A percentile compares a stretch with the other conserved stretches of the same genome.
phyloP scores from a whole-genome alignment of 768 basidiomycete genomes.

The Russula emetica region DNA sequence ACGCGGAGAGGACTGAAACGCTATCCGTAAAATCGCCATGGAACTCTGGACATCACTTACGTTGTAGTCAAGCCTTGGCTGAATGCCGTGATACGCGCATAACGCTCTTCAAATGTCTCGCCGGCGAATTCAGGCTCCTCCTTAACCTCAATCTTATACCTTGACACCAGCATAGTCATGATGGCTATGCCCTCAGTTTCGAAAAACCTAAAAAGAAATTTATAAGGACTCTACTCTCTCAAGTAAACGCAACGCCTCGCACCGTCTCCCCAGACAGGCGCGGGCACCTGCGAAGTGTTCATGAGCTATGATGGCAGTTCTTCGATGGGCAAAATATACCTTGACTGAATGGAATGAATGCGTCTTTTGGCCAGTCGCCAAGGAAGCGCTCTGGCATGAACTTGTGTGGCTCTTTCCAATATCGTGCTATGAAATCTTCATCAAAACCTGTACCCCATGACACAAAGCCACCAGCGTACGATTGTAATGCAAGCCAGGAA shows the following conservation, averaged over 20 bases:
- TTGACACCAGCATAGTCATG: conserved; percentile 43
- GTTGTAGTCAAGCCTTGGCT: conserved; percentile 3
- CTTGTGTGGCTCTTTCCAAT: conserved; percentile 49
- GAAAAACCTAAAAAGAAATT: conserved; percentile 30
- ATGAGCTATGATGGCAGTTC: background rate
- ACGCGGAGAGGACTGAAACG: conserved; percentile 21
- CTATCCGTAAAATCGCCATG: no score
- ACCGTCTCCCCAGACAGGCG: background rate
- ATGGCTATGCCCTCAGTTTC: conserved; percentile 48
- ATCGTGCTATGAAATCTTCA: conserved; percentile 40
- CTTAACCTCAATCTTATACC: conserved; percentile 46
- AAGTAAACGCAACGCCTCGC: no score
- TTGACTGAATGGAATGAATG: conserved; percentile 34
- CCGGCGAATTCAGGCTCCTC: conserved; percentile 45
- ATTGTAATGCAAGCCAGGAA: conserved; percentile 47
- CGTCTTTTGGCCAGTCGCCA: conserved; percentile 34
- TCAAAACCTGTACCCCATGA: background rate
- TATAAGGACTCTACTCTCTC: no score
- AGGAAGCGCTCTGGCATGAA: conserved; percentile 42
- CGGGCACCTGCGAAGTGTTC: background rate
- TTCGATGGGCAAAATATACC: conserved; percentile 14
- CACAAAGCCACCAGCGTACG: conserved; percentile 34
- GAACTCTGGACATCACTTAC: conserved; percentile 2
- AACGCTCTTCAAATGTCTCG: conserved; percentile 45
- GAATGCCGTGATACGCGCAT: conserved; percentile 27